A percentile compares a stretch with the other conserved stretches of the same genome.
Evolutionary conservation across 257 asterid species (phyloP).

Genomic region (Jacaranda mimosifolia): DNA sequence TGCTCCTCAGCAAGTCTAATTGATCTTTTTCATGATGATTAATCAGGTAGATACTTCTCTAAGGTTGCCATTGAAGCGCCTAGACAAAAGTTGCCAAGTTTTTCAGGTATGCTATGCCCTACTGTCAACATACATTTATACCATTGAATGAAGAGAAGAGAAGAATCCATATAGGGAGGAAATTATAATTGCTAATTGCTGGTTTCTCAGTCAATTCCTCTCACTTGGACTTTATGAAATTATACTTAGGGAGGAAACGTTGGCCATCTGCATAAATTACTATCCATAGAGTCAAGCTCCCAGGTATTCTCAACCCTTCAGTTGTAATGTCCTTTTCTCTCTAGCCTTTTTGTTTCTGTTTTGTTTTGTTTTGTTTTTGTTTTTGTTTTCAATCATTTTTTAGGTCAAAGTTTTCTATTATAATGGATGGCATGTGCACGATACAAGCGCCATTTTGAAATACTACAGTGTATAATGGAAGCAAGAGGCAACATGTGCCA

Average conservation of each 20-base stretch:
- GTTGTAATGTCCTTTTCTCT: constrained; percentile 17
- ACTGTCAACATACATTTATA: constrained; percentile 21
- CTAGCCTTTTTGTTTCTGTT: neutral
- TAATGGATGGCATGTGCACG: constrained; percentile 17
- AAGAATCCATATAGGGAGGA: constrained; percentile 15
- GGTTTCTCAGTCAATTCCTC: constrained; percentile 24
- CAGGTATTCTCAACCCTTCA: constrained; percentile 64
- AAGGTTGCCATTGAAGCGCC: constrained; percentile 64
- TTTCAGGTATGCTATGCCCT: constrained; percentile 69
- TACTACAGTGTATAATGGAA: constrained; percentile 8
- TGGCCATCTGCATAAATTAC: constrained; percentile 89
- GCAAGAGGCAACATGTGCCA: constrained; percentile 4
- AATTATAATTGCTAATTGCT: too few species aligned
- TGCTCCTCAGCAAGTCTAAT: constrained; percentile 18
- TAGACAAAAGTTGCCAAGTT: constrained; percentile 69
- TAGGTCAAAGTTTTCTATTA: constrained; percentile 27
- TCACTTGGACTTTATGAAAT: constrained; percentile 30
- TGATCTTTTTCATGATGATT: constrained; percentile 31
- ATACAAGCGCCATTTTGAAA: constrained; percentile 1
- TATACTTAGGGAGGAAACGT: constrained; percentile 94
- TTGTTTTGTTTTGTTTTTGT: neutral
- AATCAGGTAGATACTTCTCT: constrained; percentile 75
- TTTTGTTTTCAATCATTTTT: neutral
- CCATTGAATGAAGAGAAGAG: constrained; percentile 27
- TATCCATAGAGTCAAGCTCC: constrained; percentile 92